Evolutionary conservation across 2,329 filamentous ascomycete genomes (phyloP).

Genomic region (Penicillium sp.): DNA sequence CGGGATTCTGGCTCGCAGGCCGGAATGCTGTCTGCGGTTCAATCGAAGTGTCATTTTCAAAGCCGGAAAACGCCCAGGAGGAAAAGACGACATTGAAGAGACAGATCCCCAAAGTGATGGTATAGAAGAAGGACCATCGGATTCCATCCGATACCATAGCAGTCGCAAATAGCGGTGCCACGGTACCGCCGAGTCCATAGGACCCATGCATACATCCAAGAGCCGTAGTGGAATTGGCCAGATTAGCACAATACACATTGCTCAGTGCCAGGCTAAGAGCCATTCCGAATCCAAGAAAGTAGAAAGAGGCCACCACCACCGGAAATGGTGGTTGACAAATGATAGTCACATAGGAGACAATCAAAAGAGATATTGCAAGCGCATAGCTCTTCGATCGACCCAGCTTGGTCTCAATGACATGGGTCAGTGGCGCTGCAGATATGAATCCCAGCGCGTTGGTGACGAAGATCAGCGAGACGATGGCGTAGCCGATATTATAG

Average conservation of each 20-base stretch:
- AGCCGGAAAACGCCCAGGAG: constrained; percentile 64
- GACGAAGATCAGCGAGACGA: constrained; percentile 77
- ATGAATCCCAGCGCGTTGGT: constrained; percentile 73
- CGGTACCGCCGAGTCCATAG: constrained; percentile 55
- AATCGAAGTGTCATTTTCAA: constrained; percentile 55
- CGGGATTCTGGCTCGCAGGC: constrained; percentile 38
- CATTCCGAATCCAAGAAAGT: constrained; percentile 55
- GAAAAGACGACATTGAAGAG: constrained; percentile 53
- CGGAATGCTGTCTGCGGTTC: constrained; percentile 44
- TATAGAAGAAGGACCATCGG: constrained; percentile 67
- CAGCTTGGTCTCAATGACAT: constrained; percentile 55
- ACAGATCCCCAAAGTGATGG: constrained; percentile 57
- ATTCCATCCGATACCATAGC: constrained; percentile 58
- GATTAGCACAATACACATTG: constrained; percentile 53
- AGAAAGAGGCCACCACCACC: constrained; percentile 61
- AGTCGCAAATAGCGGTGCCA: constrained; percentile 68
- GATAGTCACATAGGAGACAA: constrained; percentile 59
- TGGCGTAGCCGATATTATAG: constrained; percentile 68
- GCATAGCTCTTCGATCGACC: constrained; percentile 62
- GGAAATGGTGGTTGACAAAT: constrained; percentile 65
- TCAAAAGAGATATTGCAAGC: constrained; percentile 53
- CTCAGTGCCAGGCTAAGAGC: constrained; percentile 50
- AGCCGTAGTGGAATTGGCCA: constrained; percentile 48
- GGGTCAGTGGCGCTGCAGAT: constrained; percentile 62
- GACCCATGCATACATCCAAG: constrained; percentile 38